Evolutionary conservation across 129 eudicot genomes (phyloP), one percentile per base, ranked within the genome.

Genomic region (Flaveria linearis): DNA sequence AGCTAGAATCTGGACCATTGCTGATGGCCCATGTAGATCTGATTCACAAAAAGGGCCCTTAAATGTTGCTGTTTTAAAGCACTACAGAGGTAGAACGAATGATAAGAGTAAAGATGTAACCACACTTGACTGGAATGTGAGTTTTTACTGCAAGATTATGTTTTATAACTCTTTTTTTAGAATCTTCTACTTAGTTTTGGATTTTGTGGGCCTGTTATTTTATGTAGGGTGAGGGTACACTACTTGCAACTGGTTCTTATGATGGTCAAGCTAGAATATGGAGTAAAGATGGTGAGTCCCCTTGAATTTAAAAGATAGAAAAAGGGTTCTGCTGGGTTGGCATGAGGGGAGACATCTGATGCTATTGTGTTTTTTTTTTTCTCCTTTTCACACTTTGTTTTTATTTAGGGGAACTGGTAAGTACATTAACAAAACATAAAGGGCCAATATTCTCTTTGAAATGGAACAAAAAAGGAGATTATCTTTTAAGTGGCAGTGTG

Each of bases 381-480:
- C 1, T 25, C 0, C 28, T 61, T 58, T 0, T 5, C 16, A 20
- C 53, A 57, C 7, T 55, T 52, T 65, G 39, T 82, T 41, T 63
- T 69, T 69, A 9, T 79, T 15, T 75, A 89, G 96, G 96, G 78
- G 96, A 89, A 71, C 82, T 93, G 79, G 76, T 87, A 12, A 85
- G 81, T 79, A 93, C 93, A 10, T 81, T 93, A 71, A 87, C 84
- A 56, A 93, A 93, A 84, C 98, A 93, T 82, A 91, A 90, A 81
- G 97, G 97, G 25, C 97, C 98, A 43, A 87, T 93, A 71, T 93
- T 93, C 84, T 93, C 98, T 64, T 68, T 93, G 72, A 93, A 91
- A 78, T 93, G 98, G 98, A 93, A 93, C 90, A 93, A 88, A 84
- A 93, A 88, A 82, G 98, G 98, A 25, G 98, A 93, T 76, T 91